phyloP scores from a whole-genome alignment of 2,329 filamentous ascomycete species.

The Neospermospora avenae region DNA sequence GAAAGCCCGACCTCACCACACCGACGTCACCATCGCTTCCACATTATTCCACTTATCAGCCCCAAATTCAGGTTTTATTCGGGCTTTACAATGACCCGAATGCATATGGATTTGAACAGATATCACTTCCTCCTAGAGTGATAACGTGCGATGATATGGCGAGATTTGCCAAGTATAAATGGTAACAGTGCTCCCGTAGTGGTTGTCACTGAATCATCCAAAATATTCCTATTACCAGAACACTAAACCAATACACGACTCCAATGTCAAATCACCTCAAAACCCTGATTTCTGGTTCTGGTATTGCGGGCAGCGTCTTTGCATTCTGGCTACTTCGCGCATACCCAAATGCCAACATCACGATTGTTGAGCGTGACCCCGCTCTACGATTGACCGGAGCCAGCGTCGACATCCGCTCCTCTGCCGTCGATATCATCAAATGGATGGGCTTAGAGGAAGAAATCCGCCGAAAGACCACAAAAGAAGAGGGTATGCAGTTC shows the following conservation, averaged over 20 bases:
- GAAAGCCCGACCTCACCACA: too few species aligned
- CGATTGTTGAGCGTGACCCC: conserved; percentile 42
- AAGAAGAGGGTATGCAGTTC: conserved; percentile 46
- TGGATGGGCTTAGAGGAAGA: conserved; percentile 49
- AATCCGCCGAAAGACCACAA: conserved; percentile 40
- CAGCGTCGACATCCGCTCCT: conserved; percentile 52
- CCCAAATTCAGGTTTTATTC: too few species aligned
- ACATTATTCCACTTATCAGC: too few species aligned
- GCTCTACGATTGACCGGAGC: conserved; percentile 45
- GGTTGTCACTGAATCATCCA: too few species aligned
- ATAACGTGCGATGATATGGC: too few species aligned
- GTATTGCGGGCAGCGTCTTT: conserved; percentile 41
- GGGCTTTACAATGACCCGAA: too few species aligned
- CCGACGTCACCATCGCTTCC: too few species aligned
- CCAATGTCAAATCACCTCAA: conserved; percentile 14
- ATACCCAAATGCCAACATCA: conserved; percentile 37
- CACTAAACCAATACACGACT: not conserved
- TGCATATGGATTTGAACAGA: too few species aligned
- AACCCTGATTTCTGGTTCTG: conserved; percentile 38
- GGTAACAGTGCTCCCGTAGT: too few species aligned
- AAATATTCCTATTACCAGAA: too few species aligned
- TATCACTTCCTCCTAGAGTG: too few species aligned
- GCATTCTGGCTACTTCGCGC: conserved; percentile 46
- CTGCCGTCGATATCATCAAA: conserved; percentile 48
- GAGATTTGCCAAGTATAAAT: too few species aligned